phyloP scores from a whole-genome alignment of 2,329 filamentous ascomycete genomes.

The Arthrobotrys pseudoclavata region DNA sequence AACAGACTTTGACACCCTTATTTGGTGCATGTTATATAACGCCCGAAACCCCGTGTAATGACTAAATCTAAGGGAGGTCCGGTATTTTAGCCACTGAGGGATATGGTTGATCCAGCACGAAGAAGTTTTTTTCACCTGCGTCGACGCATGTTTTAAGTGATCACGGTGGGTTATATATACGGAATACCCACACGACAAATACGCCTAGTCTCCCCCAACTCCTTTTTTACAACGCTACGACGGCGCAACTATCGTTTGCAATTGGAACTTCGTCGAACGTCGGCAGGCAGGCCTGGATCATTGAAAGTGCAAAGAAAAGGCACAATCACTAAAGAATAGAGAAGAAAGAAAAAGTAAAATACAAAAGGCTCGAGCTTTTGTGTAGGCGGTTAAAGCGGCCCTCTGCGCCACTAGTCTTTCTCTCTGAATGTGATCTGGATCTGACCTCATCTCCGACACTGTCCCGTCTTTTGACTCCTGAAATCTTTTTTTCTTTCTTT shows the following conservation, averaged over 20 bases:
- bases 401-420: conserved; percentile 32
- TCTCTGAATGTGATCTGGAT: conserved; percentile 35
- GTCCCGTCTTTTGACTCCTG: conserved; percentile 37
- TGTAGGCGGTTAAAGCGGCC: conserved; percentile 43
- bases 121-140: conserved; percentile 24
- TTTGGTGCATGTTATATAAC: conserved; percentile 39
- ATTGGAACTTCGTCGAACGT: conserved; percentile 34
- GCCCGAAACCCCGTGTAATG: conserved; percentile 17
- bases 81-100: conserved; percentile 25
- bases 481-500: conserved; percentile 9
- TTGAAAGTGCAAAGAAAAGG: conserved; percentile 10
- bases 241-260: conserved; percentile 18
- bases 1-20: conserved; percentile 31
- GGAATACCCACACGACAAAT: conserved; percentile 26
- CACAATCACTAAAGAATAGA: conserved; percentile 7
- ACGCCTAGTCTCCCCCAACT: conserved; percentile 18
- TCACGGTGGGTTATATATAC: conserved; percentile 31
- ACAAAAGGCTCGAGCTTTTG: conserved; percentile 24
- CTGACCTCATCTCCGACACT: conserved; percentile 43
- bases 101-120: conserved; percentile 24
- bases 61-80: conserved; percentile 16
- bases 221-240: conserved; percentile 30
- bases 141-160: conserved; percentile 33
- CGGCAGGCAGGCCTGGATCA: conserved; percentile 24
- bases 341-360: conserved; percentile 31